These are phyloP conservation scores for Cucurbita maxima DNA, from an alignment of 306 rosid species.

Conservation along the genomic window DNA sequence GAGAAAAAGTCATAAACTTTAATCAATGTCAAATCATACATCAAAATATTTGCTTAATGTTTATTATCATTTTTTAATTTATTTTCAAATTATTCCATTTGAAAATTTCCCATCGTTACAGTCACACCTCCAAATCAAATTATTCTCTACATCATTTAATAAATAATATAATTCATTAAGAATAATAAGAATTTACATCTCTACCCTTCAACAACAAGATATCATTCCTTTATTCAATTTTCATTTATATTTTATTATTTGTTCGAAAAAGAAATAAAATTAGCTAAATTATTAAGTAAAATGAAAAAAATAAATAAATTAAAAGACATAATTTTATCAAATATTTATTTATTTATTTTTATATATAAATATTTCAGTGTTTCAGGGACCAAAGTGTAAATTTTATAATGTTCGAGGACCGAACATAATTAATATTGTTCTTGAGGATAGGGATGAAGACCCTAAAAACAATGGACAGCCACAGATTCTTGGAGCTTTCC, in stretches of 20 bases:
- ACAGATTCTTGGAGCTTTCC: no score
- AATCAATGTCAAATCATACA: constrained; percentile 1
- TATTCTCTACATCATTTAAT: background rate
- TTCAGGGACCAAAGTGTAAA: no score
- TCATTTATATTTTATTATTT: background rate
- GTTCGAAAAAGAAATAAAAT: background rate
- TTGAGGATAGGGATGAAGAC: no score
- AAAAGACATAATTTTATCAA: no score
- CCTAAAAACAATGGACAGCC: no score
- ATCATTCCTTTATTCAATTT: background rate
- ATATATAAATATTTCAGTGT: no score
- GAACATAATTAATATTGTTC: no score
- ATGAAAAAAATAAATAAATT: no score
- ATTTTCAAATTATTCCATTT: background rate
- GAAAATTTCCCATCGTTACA: background rate
- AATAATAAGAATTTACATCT: background rate
- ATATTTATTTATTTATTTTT: no score
- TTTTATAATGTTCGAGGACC: no score
- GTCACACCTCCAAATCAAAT: background rate
- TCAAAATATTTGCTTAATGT: background rate
- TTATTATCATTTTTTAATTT: background rate
- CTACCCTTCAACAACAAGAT: background rate
- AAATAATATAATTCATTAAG: background rate
- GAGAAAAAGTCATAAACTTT: background rate
- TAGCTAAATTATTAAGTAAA: background rate